phyloP scores from a whole-genome alignment of 1,139 yeast genomes.

The Scheffersomyces stambukii region DNA sequence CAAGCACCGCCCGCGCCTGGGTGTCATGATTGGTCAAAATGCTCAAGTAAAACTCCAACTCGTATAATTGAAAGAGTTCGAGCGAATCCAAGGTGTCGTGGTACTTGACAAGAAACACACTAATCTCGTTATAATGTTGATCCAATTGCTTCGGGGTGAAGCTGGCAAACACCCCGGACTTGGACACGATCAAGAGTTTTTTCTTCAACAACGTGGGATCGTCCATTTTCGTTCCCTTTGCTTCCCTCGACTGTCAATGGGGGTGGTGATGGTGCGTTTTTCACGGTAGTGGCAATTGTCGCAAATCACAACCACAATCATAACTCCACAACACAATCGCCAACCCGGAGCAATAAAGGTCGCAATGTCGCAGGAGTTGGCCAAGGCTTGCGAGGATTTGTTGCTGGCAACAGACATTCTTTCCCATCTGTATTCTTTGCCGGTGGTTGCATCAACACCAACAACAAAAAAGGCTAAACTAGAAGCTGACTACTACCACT shows the following conservation, averaged over 20 bases:
- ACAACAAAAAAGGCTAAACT: conserved; percentile 9
- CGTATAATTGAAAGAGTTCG: conserved; percentile 59
- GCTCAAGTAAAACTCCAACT: conserved; percentile 67
- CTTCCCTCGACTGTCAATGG: no score
- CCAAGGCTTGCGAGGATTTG: conserved; percentile 19
- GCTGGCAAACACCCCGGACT: conserved; percentile 33
- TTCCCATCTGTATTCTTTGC: conserved; percentile 27
- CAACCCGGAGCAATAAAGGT: background rate
- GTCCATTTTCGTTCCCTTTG: background rate
- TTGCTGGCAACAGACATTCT: conserved; percentile 18
- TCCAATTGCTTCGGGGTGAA: conserved; percentile 33
- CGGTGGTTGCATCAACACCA: conserved; percentile 9
- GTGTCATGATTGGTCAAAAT: conserved; percentile 62
- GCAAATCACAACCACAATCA: background rate
- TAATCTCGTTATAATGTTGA: conserved; percentile 28
- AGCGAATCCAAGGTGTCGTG: conserved; percentile 33
- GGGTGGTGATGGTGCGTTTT: background rate
- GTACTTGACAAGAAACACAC: conserved; percentile 24
- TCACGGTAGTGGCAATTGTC: background rate
- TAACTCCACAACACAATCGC: background rate
- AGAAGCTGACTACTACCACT: conserved; percentile 19
- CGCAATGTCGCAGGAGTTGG: conserved; percentile 16
- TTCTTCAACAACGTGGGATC: conserved; percentile 17
- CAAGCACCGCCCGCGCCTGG: conserved; percentile 65
- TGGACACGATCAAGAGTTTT: conserved; percentile 21